Base-by-base conservation (phyloP, 352 stramenopile species). In the Pythium scleroteichum region DNA sequence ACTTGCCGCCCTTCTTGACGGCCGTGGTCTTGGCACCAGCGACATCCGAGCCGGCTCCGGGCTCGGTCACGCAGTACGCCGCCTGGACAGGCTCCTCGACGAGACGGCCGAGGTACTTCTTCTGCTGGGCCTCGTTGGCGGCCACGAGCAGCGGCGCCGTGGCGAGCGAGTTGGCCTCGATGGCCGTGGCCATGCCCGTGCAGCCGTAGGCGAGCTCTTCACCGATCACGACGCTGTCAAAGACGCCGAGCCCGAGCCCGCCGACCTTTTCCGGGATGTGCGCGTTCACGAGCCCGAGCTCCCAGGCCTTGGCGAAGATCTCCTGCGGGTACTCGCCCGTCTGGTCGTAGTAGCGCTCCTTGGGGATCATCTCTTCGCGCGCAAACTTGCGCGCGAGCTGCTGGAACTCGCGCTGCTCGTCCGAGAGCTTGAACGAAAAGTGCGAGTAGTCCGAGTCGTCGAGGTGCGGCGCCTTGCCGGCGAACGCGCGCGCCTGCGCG, bases 1-100 rank as follows among this genome's bases (percentile, higher is more conserved):
- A 98, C 66, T 97, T 92, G 71, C 98, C 90, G 53, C 92, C 92
- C 62, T 97, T 94, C 70, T 97, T 96, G 22, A 96, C 84, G 9
- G 92, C 92, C 29, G 78, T 92, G 5, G 92, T 98, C 74, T 95
- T 95, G 68, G 92, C 85, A 12, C 75, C 85, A 5, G 90, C 87
- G 22, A 97, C 87, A 53, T 98, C 92, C 27, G 79, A 95, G 55
- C 92, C 92, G 17, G 90, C 90, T 24, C 85, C 87, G 0, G 92
- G 89, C 58, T 98, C 92, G 1, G 90, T 98, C 49, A 98, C 85
- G 57, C 88, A 96, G 73, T 96, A 97, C 17, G 85, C 83, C 39
- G 86, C 85, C 64, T 96, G 83, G 9, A 92, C 59, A 1, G 89
- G 86, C 55, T 89, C 87, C 32, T 94, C 87, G 10, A 87, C 78